Evolutionary conservation across 2,329 filamentous ascomycete genomes (phyloP), one percentile per base, ranked within the genome.

Genomic region (Penicillium sp.): DNA sequence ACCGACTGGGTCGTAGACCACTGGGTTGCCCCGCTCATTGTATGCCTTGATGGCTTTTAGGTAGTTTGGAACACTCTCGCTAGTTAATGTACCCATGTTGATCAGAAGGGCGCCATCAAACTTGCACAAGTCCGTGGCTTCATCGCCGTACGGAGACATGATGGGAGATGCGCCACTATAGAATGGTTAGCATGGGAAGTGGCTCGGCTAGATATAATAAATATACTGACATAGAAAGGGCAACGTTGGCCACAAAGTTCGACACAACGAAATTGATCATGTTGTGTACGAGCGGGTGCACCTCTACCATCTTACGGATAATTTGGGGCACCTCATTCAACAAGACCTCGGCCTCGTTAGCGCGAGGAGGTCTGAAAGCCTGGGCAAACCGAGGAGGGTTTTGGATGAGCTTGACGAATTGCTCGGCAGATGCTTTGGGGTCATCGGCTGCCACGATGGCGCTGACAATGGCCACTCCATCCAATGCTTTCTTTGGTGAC

Each of bases 251-350:
- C 16, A 92, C 90, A 68, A 97, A 90, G 76, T 97, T 96, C 69
- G 96, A 92, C 23, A 97, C 93, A 0, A 97, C 93, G 51, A 92
- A 82, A 72, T 97, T 97, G 52, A 94, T 97, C 91, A 97, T 97
- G 76, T 96, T 97, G 76, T 97, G 93, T 50, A 89, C 89, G 23
- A 97, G 81, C 0, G 92, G 92, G 55, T 84, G 87, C 43, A 76
- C 80, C 2, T 79, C 72, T 5, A 84, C 84, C 47, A 96, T 82
- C 6, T 81, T 79, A 58, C 78, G 79, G 43, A 95, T 79, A 19
- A 89, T 75, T 4, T 65, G 55, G 3, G 78, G 75, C 5, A 79
- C 71, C 29, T 72, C 66, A n/a, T 68, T 60, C 7, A 75, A 34
- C 39, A 80, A 55, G 5, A 62, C 56, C 19, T 65, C 59, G 19